Base-by-base conservation (phyloP, 805 yeast genomes). In the Wickerhamiella slavikovae region DNA sequence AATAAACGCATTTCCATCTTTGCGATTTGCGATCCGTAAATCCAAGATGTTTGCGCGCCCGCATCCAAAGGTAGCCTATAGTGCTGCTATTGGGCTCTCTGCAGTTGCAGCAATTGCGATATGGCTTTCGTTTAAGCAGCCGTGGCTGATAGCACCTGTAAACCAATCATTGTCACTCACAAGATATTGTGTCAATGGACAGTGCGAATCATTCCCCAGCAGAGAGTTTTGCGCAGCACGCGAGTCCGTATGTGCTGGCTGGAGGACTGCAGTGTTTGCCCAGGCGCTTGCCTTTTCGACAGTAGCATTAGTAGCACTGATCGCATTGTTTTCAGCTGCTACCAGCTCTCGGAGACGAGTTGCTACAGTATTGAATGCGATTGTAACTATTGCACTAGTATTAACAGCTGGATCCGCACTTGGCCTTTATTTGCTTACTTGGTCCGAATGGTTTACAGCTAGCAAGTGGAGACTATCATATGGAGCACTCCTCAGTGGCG, bases 251-350 rank as follows among this genome's bases (percentile, higher is more conserved):
- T 47, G 52, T 29, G 48, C 43, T 3, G 33, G 33, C 7, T 48
- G 53, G 53, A 31, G 39, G 14, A 43, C 47, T 4, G 38, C 44
- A 2, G 32, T 39, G 9, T 48, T 48, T 28, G 28, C 41, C 25
- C 32, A 44, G 36, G 37, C 40, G 28, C 27, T 48, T 22, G 29
- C 44, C 7, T 24, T 47, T 11, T 37, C 42, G 2, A 39, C 44
- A 15, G 45, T 45, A 16, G 27, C 31, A 3, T 31, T 40, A 5
- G 34, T 28, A 6, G 27, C 35, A 10, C 27, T 36, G 13, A 37
- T 40, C 10, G 25, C 40, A 2, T 19, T 32, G 4, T 42, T 40
- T 30, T 37, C 41, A 21, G 37, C 37, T 37, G 32, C 29, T 6
- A 33, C 34, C 22, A 34, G 37, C 17, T 38, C 33, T 22, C 43